Evolutionary conservation across 2,329 filamentous ascomycete species (phyloP).

Genomic region (Sclerotinia trifoliorum): DNA sequence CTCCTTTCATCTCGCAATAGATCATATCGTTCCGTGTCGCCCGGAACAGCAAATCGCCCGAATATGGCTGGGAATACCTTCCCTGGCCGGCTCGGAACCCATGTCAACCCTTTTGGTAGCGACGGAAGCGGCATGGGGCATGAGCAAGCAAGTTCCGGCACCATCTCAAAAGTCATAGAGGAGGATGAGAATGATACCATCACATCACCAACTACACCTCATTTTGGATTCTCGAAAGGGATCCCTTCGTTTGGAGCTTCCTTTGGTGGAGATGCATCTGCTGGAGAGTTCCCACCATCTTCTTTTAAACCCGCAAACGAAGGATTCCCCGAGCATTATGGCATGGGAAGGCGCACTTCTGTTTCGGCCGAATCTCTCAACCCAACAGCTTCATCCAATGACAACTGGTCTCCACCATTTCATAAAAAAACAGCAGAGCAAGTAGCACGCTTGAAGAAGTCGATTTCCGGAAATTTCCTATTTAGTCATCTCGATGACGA

Average conservation of each 20-base stretch:
- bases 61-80: constrained; percentile 74
- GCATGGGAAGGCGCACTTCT: constrained; percentile 87
- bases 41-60: constrained; percentile 38
- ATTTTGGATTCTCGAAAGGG: constrained; percentile 49
- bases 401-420: constrained; percentile 86
- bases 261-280: constrained; percentile 49
- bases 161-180: constrained; percentile 50
- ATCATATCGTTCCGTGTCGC: constrained; percentile 37
- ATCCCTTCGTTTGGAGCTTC: constrained; percentile 39
- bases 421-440: constrained; percentile 84
- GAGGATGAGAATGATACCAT: constrained; percentile 73
- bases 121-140: constrained; percentile 39
- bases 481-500: constrained; percentile 95
- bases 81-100: constrained; percentile 67
- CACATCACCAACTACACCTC: constrained; percentile 69
- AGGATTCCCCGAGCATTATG: constrained; percentile 87
- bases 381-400: constrained; percentile 76
- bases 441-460: constrained; percentile 70
- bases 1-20: constrained; percentile 46
- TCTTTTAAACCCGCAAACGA: constrained; percentile 48
- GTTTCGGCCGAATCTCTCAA: constrained; percentile 97
- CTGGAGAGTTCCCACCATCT: constrained; percentile 48
- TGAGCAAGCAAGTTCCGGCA: constrained; percentile 49
- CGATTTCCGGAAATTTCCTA: constrained; percentile 87
- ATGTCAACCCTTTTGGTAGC: constrained; percentile 71